A percentile compares a stretch with the other conserved stretches of the same genome.
Conservation (phyloP, 108 stramenopile species). For the Pseudonitzschia delicatissima region DNA sequence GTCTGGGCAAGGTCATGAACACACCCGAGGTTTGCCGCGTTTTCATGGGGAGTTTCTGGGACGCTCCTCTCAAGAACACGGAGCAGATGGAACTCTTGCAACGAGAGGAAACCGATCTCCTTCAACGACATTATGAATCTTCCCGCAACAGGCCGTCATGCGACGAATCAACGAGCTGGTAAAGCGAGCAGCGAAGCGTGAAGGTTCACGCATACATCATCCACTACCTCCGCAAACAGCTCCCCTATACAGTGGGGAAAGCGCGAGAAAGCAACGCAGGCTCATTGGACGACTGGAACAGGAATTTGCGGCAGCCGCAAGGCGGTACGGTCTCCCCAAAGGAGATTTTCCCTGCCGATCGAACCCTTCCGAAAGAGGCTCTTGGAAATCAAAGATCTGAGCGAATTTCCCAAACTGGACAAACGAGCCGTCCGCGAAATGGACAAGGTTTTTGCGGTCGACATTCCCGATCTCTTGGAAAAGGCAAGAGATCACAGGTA, state of each 20-base stretch:
- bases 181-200: slow-evolving; percentile 93
- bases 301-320: slow-evolving; percentile 88
- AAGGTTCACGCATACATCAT: slow-evolving; percentile 99
- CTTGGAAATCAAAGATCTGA: slow-evolving; percentile 86
- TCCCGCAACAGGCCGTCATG: slow-evolving; percentile 96
- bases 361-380: slow-evolving; percentile 79
- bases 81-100: slow-evolving; percentile 82
- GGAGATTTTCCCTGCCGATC: slow-evolving; percentile 81
- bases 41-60: slow-evolving; percentile 98
- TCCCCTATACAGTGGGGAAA: slow-evolving; percentile 95
- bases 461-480: slow-evolving; percentile 87
- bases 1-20: slow-evolving; percentile 91
- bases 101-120: slow-evolving; percentile 89
- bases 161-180: slow-evolving; percentile 98
- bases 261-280: slow-evolving; percentile 85
- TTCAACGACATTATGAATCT: slow-evolving; percentile 91
- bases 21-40: slow-evolving; percentile 99
- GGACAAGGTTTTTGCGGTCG: slow-evolving; percentile 84
- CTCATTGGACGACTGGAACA: slow-evolving; percentile 88
- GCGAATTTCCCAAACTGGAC: slow-evolving; percentile 95
- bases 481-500: slow-evolving; percentile 51
- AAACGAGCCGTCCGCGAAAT: slow-evolving; percentile 86
- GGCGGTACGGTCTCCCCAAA: slow-evolving; percentile 82
- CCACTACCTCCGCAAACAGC: slow-evolving; percentile 94
- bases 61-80: slow-evolving; percentile 74